These are phyloP conservation scores for Alternaria consortialis DNA, from an alignment of 2,329 filamentous ascomycete species.

Conservation along the genomic window DNA sequence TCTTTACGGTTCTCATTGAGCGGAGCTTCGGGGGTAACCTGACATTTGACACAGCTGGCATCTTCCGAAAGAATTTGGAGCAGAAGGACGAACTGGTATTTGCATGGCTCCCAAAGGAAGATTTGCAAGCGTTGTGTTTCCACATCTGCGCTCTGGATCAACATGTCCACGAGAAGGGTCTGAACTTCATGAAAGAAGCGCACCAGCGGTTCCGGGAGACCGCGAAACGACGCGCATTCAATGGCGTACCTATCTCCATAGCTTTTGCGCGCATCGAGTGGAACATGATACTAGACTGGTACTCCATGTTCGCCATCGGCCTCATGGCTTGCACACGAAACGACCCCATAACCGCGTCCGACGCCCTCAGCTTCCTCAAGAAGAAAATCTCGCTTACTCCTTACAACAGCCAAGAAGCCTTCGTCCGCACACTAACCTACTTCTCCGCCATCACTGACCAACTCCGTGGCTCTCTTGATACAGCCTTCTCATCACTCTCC, in stretches of 20 bases:
- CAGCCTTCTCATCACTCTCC: conserved; percentile 73
- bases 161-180: conserved; percentile 64
- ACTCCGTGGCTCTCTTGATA: conserved; percentile 75
- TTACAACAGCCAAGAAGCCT: conserved; percentile 50
- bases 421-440: conserved; percentile 70
- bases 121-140: conserved; percentile 68
- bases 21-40: conserved; percentile 45
- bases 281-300: conserved; percentile 71
- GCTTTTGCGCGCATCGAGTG: conserved; percentile 62
- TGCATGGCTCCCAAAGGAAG: conserved; percentile 67
- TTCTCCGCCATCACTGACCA: conserved; percentile 79
- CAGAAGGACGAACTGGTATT: conserved; percentile 60
- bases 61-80: conserved; percentile 51
- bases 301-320: conserved; percentile 75
- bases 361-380: conserved; percentile 15
- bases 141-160: conserved; percentile 65
- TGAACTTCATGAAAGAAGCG: conserved; percentile 67
- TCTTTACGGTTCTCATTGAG: conserved; percentile 55
- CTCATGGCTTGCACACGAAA: conserved; percentile 75
- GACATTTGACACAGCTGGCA: conserved; percentile 54
- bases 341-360: conserved; percentile 65
- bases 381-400: conserved; percentile 53
- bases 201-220: conserved; percentile 59
- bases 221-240: conserved; percentile 29
- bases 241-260: conserved; percentile 32